phyloP scores from a whole-genome alignment of 495 filamentous ascomycete genomes.

The Talaromyces stipitatus region DNA sequence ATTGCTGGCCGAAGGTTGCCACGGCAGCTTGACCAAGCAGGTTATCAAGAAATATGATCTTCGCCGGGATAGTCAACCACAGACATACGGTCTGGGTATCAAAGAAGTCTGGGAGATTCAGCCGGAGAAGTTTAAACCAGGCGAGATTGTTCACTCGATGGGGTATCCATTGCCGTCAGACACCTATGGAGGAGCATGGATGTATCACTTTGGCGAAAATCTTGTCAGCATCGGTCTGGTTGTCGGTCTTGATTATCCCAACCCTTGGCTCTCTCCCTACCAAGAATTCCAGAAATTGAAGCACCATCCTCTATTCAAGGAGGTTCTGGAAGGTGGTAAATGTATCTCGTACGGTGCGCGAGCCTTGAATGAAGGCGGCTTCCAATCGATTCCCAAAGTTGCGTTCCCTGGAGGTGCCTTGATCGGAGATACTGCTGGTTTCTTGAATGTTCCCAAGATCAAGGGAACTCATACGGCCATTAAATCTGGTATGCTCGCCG shows the following conservation, averaged over 20 bases:
- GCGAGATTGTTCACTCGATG: constrained; percentile 83
- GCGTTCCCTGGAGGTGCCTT: constrained; percentile 93
- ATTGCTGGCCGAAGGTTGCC: constrained; percentile 92
- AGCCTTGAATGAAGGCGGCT: constrained; percentile 91
- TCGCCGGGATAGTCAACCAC: constrained; percentile 77
- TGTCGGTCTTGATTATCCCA: constrained; percentile 90
- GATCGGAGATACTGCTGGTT: constrained; percentile 93
- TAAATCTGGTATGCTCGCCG: constrained; percentile 94
- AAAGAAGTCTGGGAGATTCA: constrained; percentile 98
- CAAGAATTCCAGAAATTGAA: constrained; percentile 98
- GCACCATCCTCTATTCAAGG: constrained; percentile 82
- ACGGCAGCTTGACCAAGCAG: constrained; percentile 93
- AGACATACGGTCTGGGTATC: constrained; percentile 90
- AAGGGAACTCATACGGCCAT: constrained; percentile 98
- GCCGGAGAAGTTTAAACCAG: constrained; percentile 85
- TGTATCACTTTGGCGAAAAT: constrained; percentile 99
- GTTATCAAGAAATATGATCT: constrained; percentile 93
- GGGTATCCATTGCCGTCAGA: constrained; percentile 84
- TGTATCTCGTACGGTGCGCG: constrained; percentile 96
- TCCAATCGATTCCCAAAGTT: constrained; percentile 94
- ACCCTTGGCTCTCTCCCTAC: constrained; percentile 95
- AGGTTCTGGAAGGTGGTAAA: constrained; percentile 83
- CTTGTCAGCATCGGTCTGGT: constrained; percentile 91
- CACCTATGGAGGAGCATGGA: constrained; percentile 94
- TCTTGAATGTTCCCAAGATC: constrained; percentile 97